Evolutionary conservation across 139 green algal genomes (phyloP).

Genomic region (Diplosphaera chodatii): DNA sequence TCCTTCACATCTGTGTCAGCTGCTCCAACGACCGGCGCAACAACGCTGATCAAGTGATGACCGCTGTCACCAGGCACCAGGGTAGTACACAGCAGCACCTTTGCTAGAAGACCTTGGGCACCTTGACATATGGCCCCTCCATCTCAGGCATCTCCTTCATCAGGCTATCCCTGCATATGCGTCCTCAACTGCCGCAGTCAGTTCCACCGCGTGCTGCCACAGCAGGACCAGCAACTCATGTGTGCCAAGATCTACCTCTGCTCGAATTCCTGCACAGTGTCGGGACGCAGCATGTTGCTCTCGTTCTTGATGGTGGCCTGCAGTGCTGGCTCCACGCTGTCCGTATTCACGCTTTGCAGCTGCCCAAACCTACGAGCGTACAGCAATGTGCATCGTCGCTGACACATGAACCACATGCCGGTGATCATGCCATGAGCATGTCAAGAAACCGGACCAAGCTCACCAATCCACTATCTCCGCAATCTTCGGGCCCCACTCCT

Average conservation of each 20-base stretch:
- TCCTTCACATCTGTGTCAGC: too few species aligned
- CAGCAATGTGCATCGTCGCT: not conserved
- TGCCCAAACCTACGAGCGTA: constrained; percentile 60
- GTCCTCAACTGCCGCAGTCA: not conserved
- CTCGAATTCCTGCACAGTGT: constrained; percentile 28
- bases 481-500: constrained; percentile 62
- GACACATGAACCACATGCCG: not conserved
- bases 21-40: too few species aligned
- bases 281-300: constrained; percentile 40
- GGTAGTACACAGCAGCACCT: not conserved
- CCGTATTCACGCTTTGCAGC: constrained; percentile 60
- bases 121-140: constrained; percentile 40
- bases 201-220: too few species aligned
- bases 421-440: not conserved
- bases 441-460: constrained; percentile 2
- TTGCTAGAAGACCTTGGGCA: constrained; percentile 53
- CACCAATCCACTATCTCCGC: constrained; percentile 65
- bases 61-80: not conserved
- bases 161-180: constrained; percentile 29
- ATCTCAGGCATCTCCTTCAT: constrained; percentile 39
- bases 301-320: constrained; percentile 24
- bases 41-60: too few species aligned
- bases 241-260: not conserved
- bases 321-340: constrained; percentile 49
- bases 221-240: not conserved